A percentile compares a stretch with the other conserved stretches of the same genome.
Evolutionary conservation across 2,329 filamentous ascomycete genomes (phyloP).

Genomic region (Cladosporium sp.): DNA sequence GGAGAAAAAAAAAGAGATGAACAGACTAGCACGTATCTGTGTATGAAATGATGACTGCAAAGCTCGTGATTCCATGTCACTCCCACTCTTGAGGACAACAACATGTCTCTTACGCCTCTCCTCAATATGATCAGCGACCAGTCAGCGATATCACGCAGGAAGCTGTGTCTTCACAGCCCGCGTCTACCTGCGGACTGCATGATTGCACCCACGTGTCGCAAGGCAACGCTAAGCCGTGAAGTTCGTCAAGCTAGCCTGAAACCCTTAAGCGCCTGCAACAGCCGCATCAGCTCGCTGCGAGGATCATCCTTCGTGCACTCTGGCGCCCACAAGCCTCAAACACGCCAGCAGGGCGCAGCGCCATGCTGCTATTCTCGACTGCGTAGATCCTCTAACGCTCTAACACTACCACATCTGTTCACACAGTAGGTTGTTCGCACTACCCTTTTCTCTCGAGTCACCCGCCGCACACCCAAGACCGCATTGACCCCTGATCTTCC

Average conservation of each 20-base stretch:
- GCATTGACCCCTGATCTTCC: neutral
- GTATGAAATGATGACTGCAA: neutral
- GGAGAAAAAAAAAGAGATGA: neutral
- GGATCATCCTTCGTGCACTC: conserved; percentile 1
- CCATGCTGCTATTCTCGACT: neutral
- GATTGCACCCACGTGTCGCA: neutral
- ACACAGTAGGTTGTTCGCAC: neutral
- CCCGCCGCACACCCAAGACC: too few species aligned
- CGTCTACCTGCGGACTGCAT: neutral
- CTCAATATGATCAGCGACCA: too few species aligned
- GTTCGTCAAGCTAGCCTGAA: neutral
- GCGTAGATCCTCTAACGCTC: neutral
- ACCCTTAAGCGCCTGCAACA: neutral
- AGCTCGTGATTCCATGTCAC: too few species aligned
- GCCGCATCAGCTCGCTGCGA: conserved; percentile 1
- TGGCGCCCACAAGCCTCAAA: neutral
- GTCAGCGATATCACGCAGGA: too few species aligned
- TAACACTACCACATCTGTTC: neutral
- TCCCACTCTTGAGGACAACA: too few species aligned
- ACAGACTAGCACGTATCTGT: neutral
- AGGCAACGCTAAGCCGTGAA: neutral
- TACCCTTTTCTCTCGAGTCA: neutral
- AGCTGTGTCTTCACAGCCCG: neutral
- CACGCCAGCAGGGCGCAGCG: conserved; percentile 4
- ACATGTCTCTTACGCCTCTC: too few species aligned